Evolutionary conservation across 106 monocot species (phyloP).

Genomic region (Dactylorhiza incarnata): DNA sequence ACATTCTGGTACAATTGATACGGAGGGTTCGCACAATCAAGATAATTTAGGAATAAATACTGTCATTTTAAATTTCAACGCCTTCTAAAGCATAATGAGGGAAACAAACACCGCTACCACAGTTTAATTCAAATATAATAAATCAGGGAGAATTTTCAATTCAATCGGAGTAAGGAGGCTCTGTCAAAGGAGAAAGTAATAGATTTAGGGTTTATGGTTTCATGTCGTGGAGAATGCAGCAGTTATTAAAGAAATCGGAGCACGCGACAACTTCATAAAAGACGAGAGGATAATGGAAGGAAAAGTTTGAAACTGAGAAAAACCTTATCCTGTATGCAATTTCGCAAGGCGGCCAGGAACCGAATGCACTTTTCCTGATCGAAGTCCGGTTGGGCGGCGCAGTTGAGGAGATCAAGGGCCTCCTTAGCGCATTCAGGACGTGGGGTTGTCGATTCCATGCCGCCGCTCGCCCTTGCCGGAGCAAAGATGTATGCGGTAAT

Average conservation of each 20-base stretch:
- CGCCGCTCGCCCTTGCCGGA: not conserved
- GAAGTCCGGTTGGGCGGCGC: slow-evolving; percentile 28
- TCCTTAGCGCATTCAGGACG: slow-evolving; percentile 29
- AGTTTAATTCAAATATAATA: no score
- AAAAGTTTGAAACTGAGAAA: not conserved
- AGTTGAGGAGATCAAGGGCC: slow-evolving; percentile 54
- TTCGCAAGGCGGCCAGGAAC: slow-evolving; percentile 33
- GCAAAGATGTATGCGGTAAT: not conserved
- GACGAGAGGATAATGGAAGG: not conserved
- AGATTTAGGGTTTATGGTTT: not conserved
- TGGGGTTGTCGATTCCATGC: slow-evolving; percentile 11
- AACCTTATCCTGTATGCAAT: slow-evolving; percentile 34
- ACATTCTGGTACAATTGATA: no score
- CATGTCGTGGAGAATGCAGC: not conserved
- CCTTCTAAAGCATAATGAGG: no score
- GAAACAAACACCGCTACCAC: no score
- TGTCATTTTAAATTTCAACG: no score
- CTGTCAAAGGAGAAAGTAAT: no score
- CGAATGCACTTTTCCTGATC: slow-evolving; percentile 42
- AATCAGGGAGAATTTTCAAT: no score
- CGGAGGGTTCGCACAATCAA: no score
- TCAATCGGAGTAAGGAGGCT: not conserved
- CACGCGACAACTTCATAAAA: not conserved
- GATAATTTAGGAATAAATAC: no score
- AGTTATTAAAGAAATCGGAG: not conserved